These are phyloP conservation scores for Lithospermum erythrorhizon DNA, from an alignment of 257 asterid species.

Conservation along the genomic window DNA sequence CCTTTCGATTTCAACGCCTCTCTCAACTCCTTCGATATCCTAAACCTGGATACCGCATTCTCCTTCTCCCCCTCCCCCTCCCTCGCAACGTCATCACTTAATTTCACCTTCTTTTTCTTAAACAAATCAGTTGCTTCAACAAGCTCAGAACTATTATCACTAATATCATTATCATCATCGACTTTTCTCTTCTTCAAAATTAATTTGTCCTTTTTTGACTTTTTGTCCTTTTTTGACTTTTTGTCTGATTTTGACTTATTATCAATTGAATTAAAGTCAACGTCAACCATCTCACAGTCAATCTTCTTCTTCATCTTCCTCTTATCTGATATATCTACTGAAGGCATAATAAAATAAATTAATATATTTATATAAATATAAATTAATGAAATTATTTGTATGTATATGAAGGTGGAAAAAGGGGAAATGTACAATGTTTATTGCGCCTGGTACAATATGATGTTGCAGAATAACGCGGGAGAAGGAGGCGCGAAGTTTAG, in stretches of 20 bases:
- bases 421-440: no score
- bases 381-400: no score
- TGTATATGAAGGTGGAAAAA: no score
- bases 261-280: conserved; percentile 12
- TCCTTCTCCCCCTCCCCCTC: conserved; percentile 35
- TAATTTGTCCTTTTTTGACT: conserved; percentile 35
- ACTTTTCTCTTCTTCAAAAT: conserved; percentile 60
- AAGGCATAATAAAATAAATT: conserved; percentile 57
- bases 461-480: no score
- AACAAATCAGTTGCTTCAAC: conserved; percentile 52
- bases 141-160: conserved; percentile 69
- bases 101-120: conserved; percentile 36
- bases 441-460: no score
- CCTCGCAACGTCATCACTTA: conserved; percentile 11
- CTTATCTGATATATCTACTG: conserved; percentile 33
- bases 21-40: conserved; percentile 54
- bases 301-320: conserved; percentile 30
- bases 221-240: conserved; percentile 23
- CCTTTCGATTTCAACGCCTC: conserved; percentile 48
- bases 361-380: no score
- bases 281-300: conserved; percentile 27
- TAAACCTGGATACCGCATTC: conserved; percentile 52
- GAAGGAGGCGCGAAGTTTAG: conserved; percentile 26
- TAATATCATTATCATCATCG: conserved; percentile 44
- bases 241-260: conserved; percentile 38